Evolutionary conservation across 2,329 filamentous ascomycete species (phyloP).

Genomic region (Botrytis fabae): DNA sequence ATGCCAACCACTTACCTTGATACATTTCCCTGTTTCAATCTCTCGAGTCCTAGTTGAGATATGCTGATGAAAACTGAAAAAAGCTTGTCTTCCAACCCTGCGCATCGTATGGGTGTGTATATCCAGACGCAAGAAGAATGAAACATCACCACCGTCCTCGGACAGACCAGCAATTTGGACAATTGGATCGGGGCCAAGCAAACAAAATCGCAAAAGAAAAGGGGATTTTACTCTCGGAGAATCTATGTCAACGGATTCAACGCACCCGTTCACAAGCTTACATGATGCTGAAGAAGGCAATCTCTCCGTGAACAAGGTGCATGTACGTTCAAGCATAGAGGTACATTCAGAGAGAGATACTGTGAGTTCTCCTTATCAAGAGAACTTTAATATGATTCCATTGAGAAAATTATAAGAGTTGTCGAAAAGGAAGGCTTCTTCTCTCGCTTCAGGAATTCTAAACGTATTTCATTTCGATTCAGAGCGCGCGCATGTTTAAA

Average conservation of each 20-base stretch:
- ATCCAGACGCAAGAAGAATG: not conserved
- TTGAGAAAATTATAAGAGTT: not conserved
- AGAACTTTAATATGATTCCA: not conserved
- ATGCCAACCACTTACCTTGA: not conserved
- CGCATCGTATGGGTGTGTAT: not conserved
- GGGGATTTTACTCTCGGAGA: not conserved
- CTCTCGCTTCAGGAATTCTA: not conserved
- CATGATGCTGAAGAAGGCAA: not conserved
- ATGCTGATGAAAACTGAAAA: not conserved
- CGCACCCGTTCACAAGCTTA: not conserved
- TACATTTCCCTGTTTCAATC: not conserved
- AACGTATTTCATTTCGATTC: not conserved
- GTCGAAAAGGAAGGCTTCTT: not conserved
- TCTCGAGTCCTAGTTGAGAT: not conserved
- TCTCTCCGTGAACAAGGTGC: not conserved
- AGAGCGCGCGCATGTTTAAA: not conserved
- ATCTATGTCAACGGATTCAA: not conserved
- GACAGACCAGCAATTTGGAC: not conserved
- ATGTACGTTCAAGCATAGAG: not conserved
- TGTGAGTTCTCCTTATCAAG: not conserved
- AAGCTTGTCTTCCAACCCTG: not conserved
- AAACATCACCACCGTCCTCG: not conserved
- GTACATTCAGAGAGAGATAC: not conserved
- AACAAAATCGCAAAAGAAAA: not conserved
- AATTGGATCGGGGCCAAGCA: not conserved